Conservation (phyloP, 1,284 basidiomycete species). For the Marasmius oreades region DNA sequence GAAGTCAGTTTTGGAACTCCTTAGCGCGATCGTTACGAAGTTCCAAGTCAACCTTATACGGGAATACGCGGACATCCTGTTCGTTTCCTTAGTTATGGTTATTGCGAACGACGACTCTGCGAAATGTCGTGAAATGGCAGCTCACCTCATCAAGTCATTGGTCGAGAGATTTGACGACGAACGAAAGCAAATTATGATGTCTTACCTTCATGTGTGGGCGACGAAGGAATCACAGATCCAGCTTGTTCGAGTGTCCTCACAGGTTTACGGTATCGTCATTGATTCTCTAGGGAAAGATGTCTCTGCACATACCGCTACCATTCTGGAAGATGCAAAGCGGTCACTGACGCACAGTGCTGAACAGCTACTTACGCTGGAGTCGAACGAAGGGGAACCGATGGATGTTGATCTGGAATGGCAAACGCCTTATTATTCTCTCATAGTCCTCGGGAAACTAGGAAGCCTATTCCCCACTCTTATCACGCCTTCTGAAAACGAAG, state of each 20-base stretch:
- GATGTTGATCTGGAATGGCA: constrained; percentile 74
- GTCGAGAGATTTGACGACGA: constrained; percentile 65
- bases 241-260: constrained; percentile 71
- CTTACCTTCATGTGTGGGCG: constrained; percentile 83
- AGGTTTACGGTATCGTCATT: constrained; percentile 79
- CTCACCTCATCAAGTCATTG: constrained; percentile 77
- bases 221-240: constrained; percentile 57
- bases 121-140: constrained; percentile 87
- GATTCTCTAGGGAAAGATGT: constrained; percentile 58
- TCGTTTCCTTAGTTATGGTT: constrained; percentile 90
- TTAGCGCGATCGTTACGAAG: constrained; percentile 82
- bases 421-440: constrained; percentile 79
- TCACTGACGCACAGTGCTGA: constrained; percentile 49
- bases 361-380: constrained; percentile 29
- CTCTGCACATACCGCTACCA: constrained; percentile 42
- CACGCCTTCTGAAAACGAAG: constrained; percentile 30
- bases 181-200: constrained; percentile 57
- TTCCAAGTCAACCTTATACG: constrained; percentile 76
- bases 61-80: constrained; percentile 88
- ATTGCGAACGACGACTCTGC: constrained; percentile 92
- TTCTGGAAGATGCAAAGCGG: constrained; percentile 59
- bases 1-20: constrained; percentile 88
- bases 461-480: constrained; percentile 52
- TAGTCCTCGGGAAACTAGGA: constrained; percentile 63
- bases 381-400: constrained; percentile 42